A percentile compares a stretch with the other conserved stretches of the same genome.
phyloP scores from a whole-genome alignment of 495 filamentous ascomycete species.

The Penicilliopsis zonata region DNA sequence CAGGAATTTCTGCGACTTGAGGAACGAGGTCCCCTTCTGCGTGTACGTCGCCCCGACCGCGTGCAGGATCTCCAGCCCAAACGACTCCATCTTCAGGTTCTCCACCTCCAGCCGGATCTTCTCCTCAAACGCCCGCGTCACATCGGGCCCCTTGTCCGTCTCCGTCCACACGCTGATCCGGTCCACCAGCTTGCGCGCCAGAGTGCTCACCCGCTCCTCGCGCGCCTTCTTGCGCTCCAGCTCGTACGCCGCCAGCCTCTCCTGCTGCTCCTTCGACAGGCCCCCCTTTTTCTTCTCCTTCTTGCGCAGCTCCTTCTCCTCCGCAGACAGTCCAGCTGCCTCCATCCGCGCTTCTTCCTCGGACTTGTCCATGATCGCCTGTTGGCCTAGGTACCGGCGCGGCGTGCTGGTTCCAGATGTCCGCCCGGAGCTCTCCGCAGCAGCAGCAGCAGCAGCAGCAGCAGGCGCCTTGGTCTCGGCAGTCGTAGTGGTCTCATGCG shows the following conservation, averaged over 20 bases:
- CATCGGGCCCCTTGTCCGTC: constrained; percentile 77
- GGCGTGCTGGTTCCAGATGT: constrained; percentile 57
- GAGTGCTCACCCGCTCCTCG: constrained; percentile 79
- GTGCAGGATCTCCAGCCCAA: constrained; percentile 93
- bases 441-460: constrained; percentile 2
- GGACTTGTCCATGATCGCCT: constrained; percentile 77
- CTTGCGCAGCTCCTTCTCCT: constrained; percentile 65
- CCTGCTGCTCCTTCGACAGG: constrained; percentile 77
- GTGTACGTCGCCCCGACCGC: constrained; percentile 86
- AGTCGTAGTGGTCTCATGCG: constrained; percentile 13
- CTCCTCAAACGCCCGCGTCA: constrained; percentile 80
- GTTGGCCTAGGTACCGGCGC: constrained; percentile 55
- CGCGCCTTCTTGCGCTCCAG: constrained; percentile 70
- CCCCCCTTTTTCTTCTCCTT: constrained; percentile 85
- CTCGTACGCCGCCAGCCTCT: constrained; percentile 81
- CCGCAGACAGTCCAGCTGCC: constrained; percentile 56
- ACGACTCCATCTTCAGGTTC: constrained; percentile 98
- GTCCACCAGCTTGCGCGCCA: constrained; percentile 76
- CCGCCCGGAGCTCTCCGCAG: constrained; percentile 12
- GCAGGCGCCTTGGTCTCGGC: background rate
- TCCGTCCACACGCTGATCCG: constrained; percentile 95
- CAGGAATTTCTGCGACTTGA: constrained; percentile 94
- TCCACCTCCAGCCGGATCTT: constrained; percentile 94
- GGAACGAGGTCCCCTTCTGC: constrained; percentile 70
- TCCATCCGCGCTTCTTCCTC: constrained; percentile 71